A percentile compares a stretch with the other conserved stretches of the same genome.
phyloP scores from a whole-genome alignment of 208 protist species.

The Kentomonas sorsogonicus region DNA sequence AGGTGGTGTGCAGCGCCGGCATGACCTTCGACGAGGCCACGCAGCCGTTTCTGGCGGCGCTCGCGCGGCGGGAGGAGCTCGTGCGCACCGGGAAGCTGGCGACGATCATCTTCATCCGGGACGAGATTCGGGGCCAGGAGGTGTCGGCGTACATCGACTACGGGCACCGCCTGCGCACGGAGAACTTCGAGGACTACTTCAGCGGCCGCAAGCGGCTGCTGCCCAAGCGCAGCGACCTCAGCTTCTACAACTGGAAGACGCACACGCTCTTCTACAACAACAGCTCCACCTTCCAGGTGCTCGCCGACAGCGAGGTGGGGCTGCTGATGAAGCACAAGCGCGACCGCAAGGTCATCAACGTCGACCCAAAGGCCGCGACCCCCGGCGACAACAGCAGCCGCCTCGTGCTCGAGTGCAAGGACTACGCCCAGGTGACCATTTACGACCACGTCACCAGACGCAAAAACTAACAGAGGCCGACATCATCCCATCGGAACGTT shows the following conservation, averaged over 20 bases:
- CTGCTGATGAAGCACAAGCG: conserved; percentile 98
- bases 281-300: conserved; percentile 94
- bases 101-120: conserved; percentile 96
- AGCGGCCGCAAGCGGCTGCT: conserved; percentile 81
- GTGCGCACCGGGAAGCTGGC: conserved; percentile 94
- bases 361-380: conserved; percentile 90
- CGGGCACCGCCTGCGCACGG: conserved; percentile 90
- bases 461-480: conserved; percentile 90
- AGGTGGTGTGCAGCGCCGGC: conserved; percentile 82
- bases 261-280: conserved; percentile 94
- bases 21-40: conserved; percentile 74
- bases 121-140: conserved; percentile 96
- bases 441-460: conserved; percentile 90
- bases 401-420: conserved; percentile 89
- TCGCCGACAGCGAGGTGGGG: conserved; percentile 94
- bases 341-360: conserved; percentile 97
- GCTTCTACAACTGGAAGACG: conserved; percentile 98
- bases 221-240: conserved; percentile 95
- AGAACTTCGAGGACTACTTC: conserved; percentile 95
- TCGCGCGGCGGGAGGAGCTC: conserved; percentile 95
- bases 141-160: conserved; percentile 98
- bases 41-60: conserved; percentile 86
- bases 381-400: conserved; percentile 93
- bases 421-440: conserved; percentile 94
- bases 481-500: too few species aligned